Conservation (phyloP, 1,284 basidiomycete species). For the Xerocomus minutiporus region DNA sequence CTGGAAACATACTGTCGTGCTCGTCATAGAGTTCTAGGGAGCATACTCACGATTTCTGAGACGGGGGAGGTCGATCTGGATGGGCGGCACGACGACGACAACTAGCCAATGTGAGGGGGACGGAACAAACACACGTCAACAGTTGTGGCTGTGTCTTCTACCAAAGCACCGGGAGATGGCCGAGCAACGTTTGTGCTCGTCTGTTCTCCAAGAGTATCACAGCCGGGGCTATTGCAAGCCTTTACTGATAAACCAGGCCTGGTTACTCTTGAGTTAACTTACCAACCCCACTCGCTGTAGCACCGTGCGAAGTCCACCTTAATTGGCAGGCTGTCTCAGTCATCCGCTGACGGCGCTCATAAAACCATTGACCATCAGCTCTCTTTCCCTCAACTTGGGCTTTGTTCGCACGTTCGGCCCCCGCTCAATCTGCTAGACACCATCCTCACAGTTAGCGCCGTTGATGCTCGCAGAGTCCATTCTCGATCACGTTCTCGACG, state of each 20-base stretch:
- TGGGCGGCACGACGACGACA: slow-evolving; percentile 2
- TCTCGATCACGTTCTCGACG: slow-evolving; percentile 59
- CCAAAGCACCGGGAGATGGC: too few relatives aligned
- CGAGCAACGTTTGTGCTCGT: background rate
- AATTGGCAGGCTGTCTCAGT: slow-evolving; percentile 3
- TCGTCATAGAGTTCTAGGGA: background rate
- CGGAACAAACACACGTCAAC: slow-evolving; percentile 27
- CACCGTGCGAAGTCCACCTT: slow-evolving; percentile 18
- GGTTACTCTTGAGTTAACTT: background rate
- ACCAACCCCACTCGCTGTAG: background rate
- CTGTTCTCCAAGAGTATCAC: background rate
- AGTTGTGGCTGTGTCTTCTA: slow-evolving; percentile 24
- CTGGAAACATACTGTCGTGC: background rate
- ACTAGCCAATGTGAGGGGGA: background rate
- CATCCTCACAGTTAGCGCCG: background rate
- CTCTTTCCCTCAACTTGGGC: background rate
- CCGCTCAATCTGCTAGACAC: background rate
- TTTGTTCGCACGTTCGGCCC: slow-evolving; percentile 2
- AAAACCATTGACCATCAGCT: slow-evolving; percentile 1
- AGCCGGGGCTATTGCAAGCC: background rate
- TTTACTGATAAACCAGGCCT: background rate
- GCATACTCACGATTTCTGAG: slow-evolving; percentile 38
- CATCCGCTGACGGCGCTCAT: slow-evolving; percentile 3
- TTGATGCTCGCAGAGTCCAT: slow-evolving; percentile 56
- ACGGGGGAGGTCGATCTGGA: slow-evolving; percentile 31